Percentiles rank a stretch among this genome's conserved stretches.
phyloP scores from a whole-genome alignment of 2,329 filamentous ascomycete species.

The Elsinoe arachidis region DNA sequence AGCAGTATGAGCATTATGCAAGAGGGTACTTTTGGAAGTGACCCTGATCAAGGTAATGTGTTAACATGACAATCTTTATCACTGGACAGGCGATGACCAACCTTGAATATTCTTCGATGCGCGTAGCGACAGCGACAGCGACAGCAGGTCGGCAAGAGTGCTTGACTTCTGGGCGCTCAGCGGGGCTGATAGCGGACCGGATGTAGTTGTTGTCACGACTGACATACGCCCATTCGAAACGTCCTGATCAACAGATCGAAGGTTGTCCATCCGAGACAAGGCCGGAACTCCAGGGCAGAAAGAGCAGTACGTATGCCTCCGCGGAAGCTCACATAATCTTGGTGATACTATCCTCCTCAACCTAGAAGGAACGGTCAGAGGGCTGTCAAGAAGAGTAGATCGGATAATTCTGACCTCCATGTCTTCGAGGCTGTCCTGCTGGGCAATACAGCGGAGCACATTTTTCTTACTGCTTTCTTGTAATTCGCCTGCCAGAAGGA shows the following conservation, averaged over 20 bases:
- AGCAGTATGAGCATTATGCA: background rate
- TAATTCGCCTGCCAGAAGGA: conserved; percentile 88
- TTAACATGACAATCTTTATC: background rate
- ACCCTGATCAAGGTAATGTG: background rate
- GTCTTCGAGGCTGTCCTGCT: conserved; percentile 95
- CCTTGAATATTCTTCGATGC: background rate
- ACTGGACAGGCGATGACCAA: background rate
- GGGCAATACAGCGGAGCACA: conserved; percentile 86
- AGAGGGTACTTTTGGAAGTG: background rate
- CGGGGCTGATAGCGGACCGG: too few species aligned
- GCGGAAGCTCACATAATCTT: conserved; percentile 49
- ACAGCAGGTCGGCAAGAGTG: too few species aligned
- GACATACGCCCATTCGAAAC: too few species aligned
- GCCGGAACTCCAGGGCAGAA: background rate
- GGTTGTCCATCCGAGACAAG: too few species aligned
- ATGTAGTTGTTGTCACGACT: too few species aligned
- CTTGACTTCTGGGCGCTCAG: too few species aligned
- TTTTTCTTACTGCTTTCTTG: conserved; percentile 99
- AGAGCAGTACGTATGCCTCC: background rate
- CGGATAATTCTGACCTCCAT: conserved; percentile 72
- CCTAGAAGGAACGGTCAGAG: conserved; percentile 21
- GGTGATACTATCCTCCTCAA: conserved; percentile 34
- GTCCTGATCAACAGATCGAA: too few species aligned
- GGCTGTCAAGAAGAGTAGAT: background rate
- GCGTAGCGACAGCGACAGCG: too few species aligned